Percentiles rank a stretch among this genome's conserved stretches.
These are phyloP conservation scores for Chaetomium cochliodes DNA, from an alignment of 495 filamentous ascomycete species.

Conservation along the genomic window DNA sequence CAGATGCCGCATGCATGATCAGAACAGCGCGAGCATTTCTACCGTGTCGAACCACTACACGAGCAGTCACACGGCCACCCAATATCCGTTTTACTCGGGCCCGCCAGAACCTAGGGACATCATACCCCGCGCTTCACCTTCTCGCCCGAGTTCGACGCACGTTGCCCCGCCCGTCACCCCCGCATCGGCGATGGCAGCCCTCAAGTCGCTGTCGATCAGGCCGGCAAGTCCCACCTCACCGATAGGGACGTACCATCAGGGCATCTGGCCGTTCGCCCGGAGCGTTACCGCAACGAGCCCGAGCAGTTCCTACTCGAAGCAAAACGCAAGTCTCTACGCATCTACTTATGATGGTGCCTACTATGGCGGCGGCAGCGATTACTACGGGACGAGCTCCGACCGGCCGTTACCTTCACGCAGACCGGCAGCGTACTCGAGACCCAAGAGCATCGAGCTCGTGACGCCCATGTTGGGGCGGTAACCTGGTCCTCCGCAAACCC, in stretches of 20 bases:
- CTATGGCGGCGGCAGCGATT: constrained; percentile 31
- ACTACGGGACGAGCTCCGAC: constrained; percentile 40
- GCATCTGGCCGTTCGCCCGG: constrained; percentile 48
- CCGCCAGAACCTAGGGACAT: constrained; percentile 50
- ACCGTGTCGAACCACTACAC: constrained; percentile 30
- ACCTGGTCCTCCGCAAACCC: constrained; percentile 13
- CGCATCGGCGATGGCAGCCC: constrained; percentile 44
- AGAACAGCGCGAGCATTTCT: constrained; percentile 34
- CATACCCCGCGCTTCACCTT: constrained; percentile 53
- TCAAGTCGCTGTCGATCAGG: constrained; percentile 47
- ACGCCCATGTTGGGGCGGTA: constrained; percentile 50
- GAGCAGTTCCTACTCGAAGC: constrained; percentile 46
- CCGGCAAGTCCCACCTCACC: constrained; percentile 51
- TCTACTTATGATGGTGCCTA: constrained; percentile 50
- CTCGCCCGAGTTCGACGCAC: constrained; percentile 42
- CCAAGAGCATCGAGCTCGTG: constrained; percentile 53
- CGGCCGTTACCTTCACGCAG: constrained; percentile 47
- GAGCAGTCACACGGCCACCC: constrained; percentile 28
- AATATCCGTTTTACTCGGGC: constrained; percentile 41
- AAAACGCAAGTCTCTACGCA: constrained; percentile 39
- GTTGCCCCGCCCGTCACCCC: constrained; percentile 47
- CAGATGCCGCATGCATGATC: constrained; percentile 50
- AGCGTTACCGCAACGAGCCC: constrained; percentile 47
- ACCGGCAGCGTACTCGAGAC: constrained; percentile 47
- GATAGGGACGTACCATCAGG: constrained; percentile 32